Evolutionary conservation across 2,329 filamentous ascomycete genomes (phyloP).

Genomic region (Sporothrix mexicana): DNA sequence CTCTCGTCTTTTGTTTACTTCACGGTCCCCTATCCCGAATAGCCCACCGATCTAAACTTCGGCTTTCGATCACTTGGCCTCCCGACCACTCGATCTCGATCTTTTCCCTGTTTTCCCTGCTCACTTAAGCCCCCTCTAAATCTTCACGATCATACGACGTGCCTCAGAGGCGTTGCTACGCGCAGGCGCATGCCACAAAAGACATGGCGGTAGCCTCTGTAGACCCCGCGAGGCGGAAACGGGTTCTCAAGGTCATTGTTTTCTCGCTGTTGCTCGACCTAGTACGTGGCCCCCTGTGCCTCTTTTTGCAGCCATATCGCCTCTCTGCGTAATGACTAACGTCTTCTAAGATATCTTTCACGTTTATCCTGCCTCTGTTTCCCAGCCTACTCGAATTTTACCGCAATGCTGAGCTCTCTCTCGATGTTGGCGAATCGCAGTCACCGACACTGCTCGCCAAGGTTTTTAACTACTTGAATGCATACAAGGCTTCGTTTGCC

Average conservation of each 20-base stretch:
- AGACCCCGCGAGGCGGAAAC: conserved; percentile 69
- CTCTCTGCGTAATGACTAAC: not conserved
- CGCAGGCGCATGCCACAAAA: conserved; percentile 38
- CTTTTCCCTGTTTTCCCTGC: too few relatives aligned
- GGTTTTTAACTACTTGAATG: conserved; percentile 82
- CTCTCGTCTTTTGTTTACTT: conserved; percentile 15
- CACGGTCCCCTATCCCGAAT: too few relatives aligned
- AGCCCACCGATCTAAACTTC: too few relatives aligned
- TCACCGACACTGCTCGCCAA: conserved; percentile 74
- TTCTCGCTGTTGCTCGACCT: conserved; percentile 87
- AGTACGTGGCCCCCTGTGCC: conserved; percentile 54
- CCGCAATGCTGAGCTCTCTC: conserved; percentile 75
- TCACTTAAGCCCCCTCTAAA: not conserved
- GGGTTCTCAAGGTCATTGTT: conserved; percentile 85
- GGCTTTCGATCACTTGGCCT: too few relatives aligned
- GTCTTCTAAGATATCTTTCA: conserved; percentile 82
- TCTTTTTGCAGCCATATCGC: conserved; percentile 12
- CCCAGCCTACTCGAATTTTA: conserved; percentile 96
- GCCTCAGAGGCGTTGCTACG: not conserved
- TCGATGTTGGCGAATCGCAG: conserved; percentile 46
- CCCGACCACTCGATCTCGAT: not conserved
- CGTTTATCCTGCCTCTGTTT: conserved; percentile 96
- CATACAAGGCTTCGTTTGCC: conserved; percentile 92
- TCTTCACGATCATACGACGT: not conserved
- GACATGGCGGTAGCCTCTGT: conserved; percentile 51